Conservation (phyloP, 345 rosid species). For the Laguncularia racemosa region DNA sequence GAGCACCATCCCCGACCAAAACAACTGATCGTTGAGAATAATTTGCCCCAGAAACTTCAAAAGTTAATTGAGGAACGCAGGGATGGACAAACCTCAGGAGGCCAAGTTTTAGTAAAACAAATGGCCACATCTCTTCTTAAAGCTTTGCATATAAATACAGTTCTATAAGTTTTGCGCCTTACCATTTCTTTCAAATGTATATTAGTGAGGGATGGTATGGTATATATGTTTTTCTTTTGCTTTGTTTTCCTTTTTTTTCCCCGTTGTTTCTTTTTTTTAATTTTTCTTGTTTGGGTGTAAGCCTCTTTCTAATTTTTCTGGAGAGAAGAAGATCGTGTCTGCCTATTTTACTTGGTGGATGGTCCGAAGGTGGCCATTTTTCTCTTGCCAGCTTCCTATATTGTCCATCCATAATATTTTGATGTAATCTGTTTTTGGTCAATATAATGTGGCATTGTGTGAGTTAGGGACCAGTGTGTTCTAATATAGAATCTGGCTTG, state of each 20-base stretch:
- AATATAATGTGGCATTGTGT: no score
- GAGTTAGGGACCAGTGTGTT: no score
- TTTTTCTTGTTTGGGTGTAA: neutral
- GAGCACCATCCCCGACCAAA: slow-evolving; percentile 99
- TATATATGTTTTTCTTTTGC: neutral
- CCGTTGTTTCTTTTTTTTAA: neutral
- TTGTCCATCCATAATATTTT: no score
- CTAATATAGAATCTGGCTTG: no score
- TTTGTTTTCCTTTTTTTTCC: neutral
- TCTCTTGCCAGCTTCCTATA: no score
- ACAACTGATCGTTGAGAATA: slow-evolving; percentile 92
- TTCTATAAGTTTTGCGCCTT: slow-evolving; percentile 35
- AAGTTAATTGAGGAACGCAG: slow-evolving; percentile 94
- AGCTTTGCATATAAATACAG: slow-evolving; percentile 90
- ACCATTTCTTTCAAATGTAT: slow-evolving; percentile 6
- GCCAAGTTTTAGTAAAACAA: slow-evolving; percentile 94
- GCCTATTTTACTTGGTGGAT: no score
- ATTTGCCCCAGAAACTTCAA: slow-evolving; percentile 76
- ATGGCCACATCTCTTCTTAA: slow-evolving; percentile 96
- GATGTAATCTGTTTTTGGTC: no score
- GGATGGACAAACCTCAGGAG: slow-evolving; percentile 92
- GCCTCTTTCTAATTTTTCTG: neutral
- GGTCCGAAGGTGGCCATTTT: no score
- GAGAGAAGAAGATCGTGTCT: no score
- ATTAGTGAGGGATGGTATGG: slow-evolving; percentile 5